Evolutionary conservation across 805 yeast species (phyloP), one percentile per base, ranked within the genome.

Genomic region (Wilhelminamyces savonicus): DNA sequence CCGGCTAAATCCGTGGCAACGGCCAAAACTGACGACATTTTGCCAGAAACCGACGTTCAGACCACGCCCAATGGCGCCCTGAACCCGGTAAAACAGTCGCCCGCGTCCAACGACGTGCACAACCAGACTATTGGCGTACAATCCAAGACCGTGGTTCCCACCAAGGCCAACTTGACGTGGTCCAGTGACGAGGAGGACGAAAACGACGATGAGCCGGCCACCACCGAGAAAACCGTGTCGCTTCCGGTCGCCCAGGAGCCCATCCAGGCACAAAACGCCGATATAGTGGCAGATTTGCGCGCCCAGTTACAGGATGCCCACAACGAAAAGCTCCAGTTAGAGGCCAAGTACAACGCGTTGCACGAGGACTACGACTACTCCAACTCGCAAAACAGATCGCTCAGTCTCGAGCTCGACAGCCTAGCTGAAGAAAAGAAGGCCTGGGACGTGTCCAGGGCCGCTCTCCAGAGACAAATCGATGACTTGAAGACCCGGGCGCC

Each of bases 151-250:
- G 79, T 90, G 4, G 75, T 82, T n/a, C 96, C 97, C 0, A 72
- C 81, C 16, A 85, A 82, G 52, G 84, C 95, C 1, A 76, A 80
- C 24, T 66, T 90, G 50, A 78, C 88, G 3, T 92, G 95, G 87
- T 81, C 90, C 11, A 81, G 87, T 31, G 94, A 82, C 41, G 94
- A 82, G 37, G 92, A 80, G 27, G 84, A 74, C 3, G 73, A 65
- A 1, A 69, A 54, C 7, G 57, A 48, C 1, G 51, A 31, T 16
- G 35, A 37, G 11, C n/a, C n/a, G n/a, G n/a, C n/a, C n/a, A 12
- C 13, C 20, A 21, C 11, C 3, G 16, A 26, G 25, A 34, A 8
- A 34, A 6, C 8, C 6, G 19, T 7, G 19, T 17, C 19, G 8
- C 8, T 17, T 6, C 19, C 19, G 19, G 8, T 7, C 8, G 19